A percentile compares a stretch with the other conserved stretches of the same genome.
phyloP scores from a whole-genome alignment of 2,329 filamentous ascomycete genomes.

The Zasmidium angulare region DNA sequence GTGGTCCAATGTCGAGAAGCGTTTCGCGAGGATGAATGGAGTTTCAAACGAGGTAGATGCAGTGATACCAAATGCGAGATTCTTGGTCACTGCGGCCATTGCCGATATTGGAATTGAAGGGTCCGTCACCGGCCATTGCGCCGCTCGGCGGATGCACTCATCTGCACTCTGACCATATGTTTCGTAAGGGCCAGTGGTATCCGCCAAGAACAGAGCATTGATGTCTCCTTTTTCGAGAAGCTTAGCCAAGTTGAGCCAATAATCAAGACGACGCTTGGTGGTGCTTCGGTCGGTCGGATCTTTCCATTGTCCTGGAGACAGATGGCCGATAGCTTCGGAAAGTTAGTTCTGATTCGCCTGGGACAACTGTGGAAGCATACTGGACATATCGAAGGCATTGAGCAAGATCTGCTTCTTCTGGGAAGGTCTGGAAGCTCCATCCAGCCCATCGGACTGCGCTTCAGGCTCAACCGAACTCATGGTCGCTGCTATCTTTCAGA shows the following conservation, averaged over 20 bases:
- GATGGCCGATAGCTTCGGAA: constrained; percentile 47
- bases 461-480: background rate
- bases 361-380: background rate
- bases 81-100: constrained; percentile 67
- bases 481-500: background rate
- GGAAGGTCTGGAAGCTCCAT: background rate
- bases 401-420: constrained; percentile 35
- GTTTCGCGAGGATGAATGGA: constrained; percentile 61
- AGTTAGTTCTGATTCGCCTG: background rate
- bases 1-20: constrained; percentile 63
- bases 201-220: constrained; percentile 65
- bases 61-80: constrained; percentile 62
- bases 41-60: constrained; percentile 63
- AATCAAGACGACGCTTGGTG: constrained; percentile 59
- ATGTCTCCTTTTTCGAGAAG: constrained; percentile 62
- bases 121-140: constrained; percentile 66
- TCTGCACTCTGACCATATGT: constrained; percentile 52
- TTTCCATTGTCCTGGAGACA: constrained; percentile 68
- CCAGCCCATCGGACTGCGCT: background rate
- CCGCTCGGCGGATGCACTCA: constrained; percentile 57
- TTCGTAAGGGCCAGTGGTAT: constrained; percentile 65
- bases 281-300: constrained; percentile 62
- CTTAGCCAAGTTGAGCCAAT: constrained; percentile 65
- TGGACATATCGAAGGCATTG: constrained; percentile 47
- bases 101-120: constrained; percentile 64